phyloP scores from a whole-genome alignment of 202 grass and related monocot species.

The Eragrostis tef region DNA sequence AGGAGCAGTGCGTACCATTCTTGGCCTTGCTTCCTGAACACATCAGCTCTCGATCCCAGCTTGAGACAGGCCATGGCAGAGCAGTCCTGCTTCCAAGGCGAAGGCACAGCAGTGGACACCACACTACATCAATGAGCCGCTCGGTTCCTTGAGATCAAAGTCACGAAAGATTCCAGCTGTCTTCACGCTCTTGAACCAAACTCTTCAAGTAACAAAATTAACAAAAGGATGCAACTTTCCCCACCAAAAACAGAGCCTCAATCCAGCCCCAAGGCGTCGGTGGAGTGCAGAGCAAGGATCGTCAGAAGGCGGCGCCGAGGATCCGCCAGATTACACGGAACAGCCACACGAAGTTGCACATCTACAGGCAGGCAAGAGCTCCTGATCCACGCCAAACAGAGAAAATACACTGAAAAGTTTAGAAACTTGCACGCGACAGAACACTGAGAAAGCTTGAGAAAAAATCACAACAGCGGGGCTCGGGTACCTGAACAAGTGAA shows the following conservation, averaged over 20 bases:
- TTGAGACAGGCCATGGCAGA: slow-evolving; percentile 66
- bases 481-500: slow-evolving; percentile 4
- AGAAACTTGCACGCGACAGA: neutral
- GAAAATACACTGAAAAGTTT: neutral
- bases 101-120: neutral
- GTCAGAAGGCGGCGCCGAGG: slow-evolving; percentile 42
- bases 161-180: slow-evolving; percentile 26
- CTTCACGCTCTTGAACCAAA: slow-evolving; percentile 14
- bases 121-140: slow-evolving; percentile 36
- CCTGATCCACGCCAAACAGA: neutral
- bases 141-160: slow-evolving; percentile 44
- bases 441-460: neutral
- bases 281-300: neutral
- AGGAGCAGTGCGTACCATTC: slow-evolving; percentile 59
- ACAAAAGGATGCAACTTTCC: neutral
- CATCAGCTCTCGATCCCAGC: slow-evolving; percentile 81
- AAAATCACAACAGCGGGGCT: neutral
- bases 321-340: slow-evolving; percentile 55
- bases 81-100: slow-evolving; percentile 25
- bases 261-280: neutral
- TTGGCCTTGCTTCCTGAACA: slow-evolving; percentile 78
- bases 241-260: slow-evolving; percentile 4
- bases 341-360: slow-evolving; percentile 61
- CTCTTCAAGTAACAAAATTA: neutral
- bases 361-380: neutral